Base-by-base conservation (phyloP, 805 yeast species). In the Diddensiella santjacobensis region DNA sequence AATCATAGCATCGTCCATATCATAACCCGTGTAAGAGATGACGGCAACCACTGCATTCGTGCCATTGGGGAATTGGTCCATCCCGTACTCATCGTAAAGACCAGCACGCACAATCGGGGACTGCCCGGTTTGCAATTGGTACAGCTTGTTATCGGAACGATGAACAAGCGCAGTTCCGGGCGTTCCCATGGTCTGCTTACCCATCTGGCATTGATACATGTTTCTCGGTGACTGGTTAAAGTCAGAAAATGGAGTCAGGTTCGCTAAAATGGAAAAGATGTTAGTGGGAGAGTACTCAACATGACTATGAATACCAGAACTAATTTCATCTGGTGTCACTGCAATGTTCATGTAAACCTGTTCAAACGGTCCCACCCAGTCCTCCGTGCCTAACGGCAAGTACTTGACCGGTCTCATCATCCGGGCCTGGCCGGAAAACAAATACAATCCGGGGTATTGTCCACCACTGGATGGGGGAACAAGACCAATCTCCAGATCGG, bases 131-230 rank as follows among this genome's bases (percentile, higher is more conserved):
- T 93, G 99, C 58, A 93, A 73, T 60, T 91, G 82, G 71, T 93
- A 93, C 51, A 93, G 72, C 67, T 91, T 93, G 73, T 93, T 93
- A 68, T 93, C 99, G 1, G 96, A 85, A 69, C 99, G 80, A 68
- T 89, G 96, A 40, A 74, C 79, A 47, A 91, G 73, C 0, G 95
- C 98, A 55, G 93, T 96, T 71, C 98, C 98, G 5, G 99, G 99
- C 3, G 99, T 93, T 70, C 99, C 99, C 99, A 93, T 93, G 18
- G 99, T 91, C 74, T 93, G 99, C 73, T 93, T 93, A 80, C 97
- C 98, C 99, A 93, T 93, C 77, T 93, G 99, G 72, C 99, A 93
- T 74, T 93, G 99, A 69, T 93, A 93, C 98, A 93, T 93, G 68
- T 93, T 93, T 81, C 99, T 86, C 63, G 99, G 99, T 22, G 97